Conservation (phyloP, 2,329 filamentous ascomycete genomes). For the Myriosclerotinia curreyana region DNA sequence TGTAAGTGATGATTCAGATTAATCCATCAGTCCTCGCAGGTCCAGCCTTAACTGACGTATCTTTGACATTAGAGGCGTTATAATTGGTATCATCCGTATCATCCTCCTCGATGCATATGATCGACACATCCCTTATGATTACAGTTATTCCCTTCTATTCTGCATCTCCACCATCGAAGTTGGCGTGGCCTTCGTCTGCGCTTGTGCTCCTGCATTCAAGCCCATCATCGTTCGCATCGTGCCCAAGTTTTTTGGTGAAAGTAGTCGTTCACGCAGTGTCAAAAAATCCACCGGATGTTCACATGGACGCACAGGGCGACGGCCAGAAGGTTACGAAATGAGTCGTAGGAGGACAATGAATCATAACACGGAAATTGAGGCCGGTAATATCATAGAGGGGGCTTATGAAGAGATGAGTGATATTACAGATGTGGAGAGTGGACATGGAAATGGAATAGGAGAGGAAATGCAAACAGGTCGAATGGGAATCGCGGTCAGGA, state of each 20-base stretch:
- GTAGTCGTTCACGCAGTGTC: not conserved
- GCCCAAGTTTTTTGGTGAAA: constrained; percentile 16
- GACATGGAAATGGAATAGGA: not conserved
- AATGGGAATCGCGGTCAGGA: constrained; percentile 5
- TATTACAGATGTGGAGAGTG: not conserved
- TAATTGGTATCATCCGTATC: constrained; percentile 2
- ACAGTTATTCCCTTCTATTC: constrained; percentile 19
- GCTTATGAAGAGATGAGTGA: constrained; percentile 10
- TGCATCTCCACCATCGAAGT: constrained; percentile 22
- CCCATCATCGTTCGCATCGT: constrained; percentile 18
- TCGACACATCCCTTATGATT: not conserved
- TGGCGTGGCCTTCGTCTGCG: constrained; percentile 22
- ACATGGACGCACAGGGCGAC: constrained; percentile 5
- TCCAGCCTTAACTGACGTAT: not conserved
- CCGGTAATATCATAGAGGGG: not conserved
- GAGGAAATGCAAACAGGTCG: not conserved
- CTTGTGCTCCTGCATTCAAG: constrained; percentile 22
- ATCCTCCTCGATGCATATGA: constrained; percentile 8
- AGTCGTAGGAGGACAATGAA: not conserved
- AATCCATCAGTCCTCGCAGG: not conserved
- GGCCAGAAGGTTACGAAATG: constrained; percentile 8
- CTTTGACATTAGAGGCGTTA: not conserved
- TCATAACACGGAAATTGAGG: constrained; percentile 8
- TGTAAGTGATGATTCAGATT: not conserved
- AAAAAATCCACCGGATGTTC: not conserved